Base-by-base conservation (phyloP, 2,329 filamentous ascomycete genomes). In the Colletotrichum musicola region DNA sequence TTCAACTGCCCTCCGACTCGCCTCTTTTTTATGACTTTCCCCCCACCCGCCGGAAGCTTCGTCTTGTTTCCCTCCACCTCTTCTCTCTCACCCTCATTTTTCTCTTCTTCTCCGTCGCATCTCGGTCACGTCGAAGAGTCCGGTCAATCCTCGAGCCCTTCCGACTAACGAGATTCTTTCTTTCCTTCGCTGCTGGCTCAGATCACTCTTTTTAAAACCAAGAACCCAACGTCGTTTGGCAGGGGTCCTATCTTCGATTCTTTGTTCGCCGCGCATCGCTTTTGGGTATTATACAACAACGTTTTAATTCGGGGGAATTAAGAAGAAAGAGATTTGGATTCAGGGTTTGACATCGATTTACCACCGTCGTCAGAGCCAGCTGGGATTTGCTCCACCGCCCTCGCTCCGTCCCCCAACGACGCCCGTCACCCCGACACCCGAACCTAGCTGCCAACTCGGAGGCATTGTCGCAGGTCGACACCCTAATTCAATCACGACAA, bases 171-270 rank as follows among this genome's bases (percentile, higher is more conserved):
- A 75, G 74, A 74, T 73, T 71, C 75, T 78, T 80, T 78, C 76
- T 78, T 82, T 83, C 77, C 76, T 78, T 73, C 72, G 79, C 87
- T 89, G 87, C 88, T 89, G 86, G 87, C 81, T 88, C 86, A 89
- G 86, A 86, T 82, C 81, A 77, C 77, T 79, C 76, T 79, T 78
- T 79, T 73, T 69, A 69, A 74, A 71, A 9, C 30, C 68, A 60
- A 66, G 49, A 30, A 47, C 58, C 54, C 49, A 59, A 65, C 50
- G 27, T 42, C 20, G 35, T 44, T 64, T 49, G 68, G 68, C 62
- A 69, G 64, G 64, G 38, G 59, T 77, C 76, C 27, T 71, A 69
- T 73, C 75, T 76, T 75, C 72, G 63, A 71, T 72, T 71, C 72
- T 72, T 76, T 76, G 71, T 73, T 75, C 70, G 71, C 74, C 63